Evolutionary conservation across 208 protist species (phyloP), one percentile per base, ranked within the genome.

Genomic region (Wallacemonas sp.): DNA sequence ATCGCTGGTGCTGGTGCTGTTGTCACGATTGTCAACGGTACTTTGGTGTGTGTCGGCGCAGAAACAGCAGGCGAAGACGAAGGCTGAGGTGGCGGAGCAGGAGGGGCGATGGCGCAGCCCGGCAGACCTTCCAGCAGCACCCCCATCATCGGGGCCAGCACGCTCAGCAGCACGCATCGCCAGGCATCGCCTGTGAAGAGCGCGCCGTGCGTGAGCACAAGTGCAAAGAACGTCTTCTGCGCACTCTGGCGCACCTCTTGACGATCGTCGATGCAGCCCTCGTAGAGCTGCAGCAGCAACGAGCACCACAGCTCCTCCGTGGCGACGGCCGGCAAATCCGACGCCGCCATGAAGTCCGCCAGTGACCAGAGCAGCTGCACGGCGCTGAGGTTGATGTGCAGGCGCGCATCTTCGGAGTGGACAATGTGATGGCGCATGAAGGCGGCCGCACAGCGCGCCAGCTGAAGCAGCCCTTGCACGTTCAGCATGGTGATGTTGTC

Each of bases 341-440:
- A 69, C 12, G 73, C 52, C 21, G 78, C 85, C 34, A 91, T 61
- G 65, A 85, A 92, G 62, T 96, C 90, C 0, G 83, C 87, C 17
- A 88, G 78, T 32, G 90, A 91, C 88, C 90, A 96, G 36, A 94
- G 65, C 33, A 94, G 65, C 69, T 96, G 90, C 60, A 93, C 82
- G 4, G 90, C 85, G 48, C 82, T 96, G 11, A 96, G 72, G 54
- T 96, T 93, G 30, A 90, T 80, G 63, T 87, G 81, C 60, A 93
- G 66, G 11, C 84, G 82, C 26, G 70, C 68, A 17, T 66, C 72
- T 17, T 76, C 43, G 55, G 61, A 63, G 46, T 85, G 74, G 19
- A 58, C 64, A 34, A 84, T 76, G 24, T 60, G 67, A 23, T 72
- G 39, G 17, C 55, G 58, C 33, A 72, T 60, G 61, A 94, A 91